Evolutionary conservation across 768 basidiomycete species (phyloP).

Genomic region (Termitomyces titanicus): DNA sequence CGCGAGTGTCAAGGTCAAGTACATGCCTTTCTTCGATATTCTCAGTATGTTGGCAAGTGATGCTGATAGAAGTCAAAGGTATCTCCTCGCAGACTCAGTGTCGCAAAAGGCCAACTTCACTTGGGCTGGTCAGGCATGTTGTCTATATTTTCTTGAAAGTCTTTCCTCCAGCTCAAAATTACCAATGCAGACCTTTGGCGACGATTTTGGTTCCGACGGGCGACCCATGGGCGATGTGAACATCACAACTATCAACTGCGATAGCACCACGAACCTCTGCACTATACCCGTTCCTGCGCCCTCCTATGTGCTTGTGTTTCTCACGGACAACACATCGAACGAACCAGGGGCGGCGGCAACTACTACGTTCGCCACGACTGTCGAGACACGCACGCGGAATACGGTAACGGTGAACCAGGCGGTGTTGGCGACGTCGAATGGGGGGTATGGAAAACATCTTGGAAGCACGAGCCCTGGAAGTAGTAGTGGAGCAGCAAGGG

Average conservation of each 20-base stretch:
- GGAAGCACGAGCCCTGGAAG: constrained; percentile 39
- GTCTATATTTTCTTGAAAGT: neutral
- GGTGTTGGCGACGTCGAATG: constrained; percentile 66
- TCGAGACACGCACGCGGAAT: constrained; percentile 43
- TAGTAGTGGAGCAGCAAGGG: constrained; percentile 13
- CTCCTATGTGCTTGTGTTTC: constrained; percentile 66
- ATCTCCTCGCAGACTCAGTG: constrained; percentile 44
- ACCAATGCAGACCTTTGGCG: constrained; percentile 49
- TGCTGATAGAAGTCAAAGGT: constrained; percentile 33
- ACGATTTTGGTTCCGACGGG: constrained; percentile 61
- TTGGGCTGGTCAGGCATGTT: constrained; percentile 54
- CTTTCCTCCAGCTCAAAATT: neutral
- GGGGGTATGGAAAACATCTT: constrained; percentile 28
- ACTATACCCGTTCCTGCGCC: constrained; percentile 64
- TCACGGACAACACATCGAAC: constrained; percentile 36
- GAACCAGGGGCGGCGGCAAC: constrained; percentile 32
- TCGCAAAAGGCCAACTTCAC: constrained; percentile 54
- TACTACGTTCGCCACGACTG: constrained; percentile 39
- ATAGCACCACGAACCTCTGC: constrained; percentile 48
- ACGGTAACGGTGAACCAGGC: constrained; percentile 51
- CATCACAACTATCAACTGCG: constrained; percentile 56
- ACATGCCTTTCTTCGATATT: constrained; percentile 15
- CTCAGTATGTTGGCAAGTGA: neutral
- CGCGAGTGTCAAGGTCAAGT: constrained; percentile 55
- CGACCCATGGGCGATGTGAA: constrained; percentile 47